These are phyloP conservation scores for Candida pseudoglaebosa DNA, from an alignment of 805 yeast species.

Conservation along the genomic window DNA sequence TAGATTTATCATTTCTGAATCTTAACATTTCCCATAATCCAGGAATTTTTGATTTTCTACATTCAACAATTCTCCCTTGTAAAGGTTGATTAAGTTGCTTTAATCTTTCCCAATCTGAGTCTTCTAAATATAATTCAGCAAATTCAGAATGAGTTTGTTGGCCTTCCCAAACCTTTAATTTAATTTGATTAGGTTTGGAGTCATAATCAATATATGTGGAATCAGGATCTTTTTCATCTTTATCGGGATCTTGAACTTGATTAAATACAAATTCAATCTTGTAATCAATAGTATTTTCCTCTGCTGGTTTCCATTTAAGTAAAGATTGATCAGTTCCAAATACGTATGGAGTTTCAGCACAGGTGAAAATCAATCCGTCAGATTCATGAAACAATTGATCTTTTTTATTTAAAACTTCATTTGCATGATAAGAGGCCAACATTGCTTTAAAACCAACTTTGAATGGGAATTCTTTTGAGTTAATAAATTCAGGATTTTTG, in stretches of 20 bases:
- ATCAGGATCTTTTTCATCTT: conserved; percentile 63
- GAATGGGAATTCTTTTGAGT: conserved; percentile 67
- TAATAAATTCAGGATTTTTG: conserved; percentile 67
- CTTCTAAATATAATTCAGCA: conserved; percentile 56
- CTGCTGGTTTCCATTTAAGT: conserved; percentile 95
- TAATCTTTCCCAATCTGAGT: conserved; percentile 76
- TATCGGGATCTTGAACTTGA: conserved; percentile 54
- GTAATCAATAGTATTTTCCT: conserved; percentile 92
- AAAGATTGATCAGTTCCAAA: conserved; percentile 85
- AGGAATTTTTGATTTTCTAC: conserved; percentile 55
- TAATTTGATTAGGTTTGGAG: conserved; percentile 59
- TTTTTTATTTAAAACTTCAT: conserved; percentile 68
- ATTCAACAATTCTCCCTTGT: conserved; percentile 86
- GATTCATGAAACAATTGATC: conserved; percentile 78
- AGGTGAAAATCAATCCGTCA: conserved; percentile 92
- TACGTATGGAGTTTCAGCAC: conserved; percentile 80
- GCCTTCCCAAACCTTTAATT: conserved; percentile 78
- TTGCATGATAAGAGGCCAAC: conserved; percentile 77
- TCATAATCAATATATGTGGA: conserved; percentile 80
- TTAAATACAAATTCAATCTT: conserved; percentile 63
- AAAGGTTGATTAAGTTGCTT: conserved; percentile 73
- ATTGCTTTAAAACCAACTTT: conserved; percentile 82
- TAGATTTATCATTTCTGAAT: conserved; percentile 87
- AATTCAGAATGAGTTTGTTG: conserved; percentile 58
- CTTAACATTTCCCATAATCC: conserved; percentile 81